These are phyloP conservation scores for Lipomyces yamanashiensis DNA, from an alignment of 805 yeast genomes.

Conservation along the genomic window DNA sequence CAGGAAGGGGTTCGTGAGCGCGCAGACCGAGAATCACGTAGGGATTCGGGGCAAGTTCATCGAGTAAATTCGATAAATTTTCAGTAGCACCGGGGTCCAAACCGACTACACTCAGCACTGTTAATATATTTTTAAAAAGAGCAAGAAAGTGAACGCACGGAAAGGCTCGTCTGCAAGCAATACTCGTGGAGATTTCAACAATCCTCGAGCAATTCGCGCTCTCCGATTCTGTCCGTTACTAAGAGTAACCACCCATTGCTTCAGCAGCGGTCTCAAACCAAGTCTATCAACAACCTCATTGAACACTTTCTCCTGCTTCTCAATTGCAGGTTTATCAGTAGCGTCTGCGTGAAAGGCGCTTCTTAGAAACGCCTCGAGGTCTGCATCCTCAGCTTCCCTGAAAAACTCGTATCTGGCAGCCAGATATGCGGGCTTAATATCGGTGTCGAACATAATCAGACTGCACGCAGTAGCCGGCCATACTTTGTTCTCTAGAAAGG, in stretches of 20 bases:
- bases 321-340: constrained; percentile 46
- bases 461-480: constrained; percentile 55
- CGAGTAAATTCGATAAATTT: constrained; percentile 61
- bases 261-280: constrained; percentile 58
- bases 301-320: constrained; percentile 39
- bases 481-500: constrained; percentile 51
- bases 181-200: constrained; percentile 66
- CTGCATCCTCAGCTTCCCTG: constrained; percentile 81
- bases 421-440: constrained; percentile 61
- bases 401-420: constrained; percentile 89
- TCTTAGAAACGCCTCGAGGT: constrained; percentile 60
- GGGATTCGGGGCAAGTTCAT: constrained; percentile 52
- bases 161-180: constrained; percentile 89
- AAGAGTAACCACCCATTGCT: constrained; percentile 79
- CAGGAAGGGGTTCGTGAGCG: constrained; percentile 73
- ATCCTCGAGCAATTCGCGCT: constrained; percentile 79
- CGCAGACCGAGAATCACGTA: constrained; percentile 75
- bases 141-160: constrained; percentile 30
- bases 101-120: constrained; percentile 54
- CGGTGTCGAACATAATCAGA: constrained; percentile 54
- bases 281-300: constrained; percentile 55
- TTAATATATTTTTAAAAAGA: background rate
- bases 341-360: constrained; percentile 54
- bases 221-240: constrained; percentile 95
- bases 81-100: constrained; percentile 75